Evolutionary conservation across 1,284 basidiomycete genomes (phyloP), one percentile per base, ranked within the genome.

Genomic region (Peniophora sp.): DNA sequence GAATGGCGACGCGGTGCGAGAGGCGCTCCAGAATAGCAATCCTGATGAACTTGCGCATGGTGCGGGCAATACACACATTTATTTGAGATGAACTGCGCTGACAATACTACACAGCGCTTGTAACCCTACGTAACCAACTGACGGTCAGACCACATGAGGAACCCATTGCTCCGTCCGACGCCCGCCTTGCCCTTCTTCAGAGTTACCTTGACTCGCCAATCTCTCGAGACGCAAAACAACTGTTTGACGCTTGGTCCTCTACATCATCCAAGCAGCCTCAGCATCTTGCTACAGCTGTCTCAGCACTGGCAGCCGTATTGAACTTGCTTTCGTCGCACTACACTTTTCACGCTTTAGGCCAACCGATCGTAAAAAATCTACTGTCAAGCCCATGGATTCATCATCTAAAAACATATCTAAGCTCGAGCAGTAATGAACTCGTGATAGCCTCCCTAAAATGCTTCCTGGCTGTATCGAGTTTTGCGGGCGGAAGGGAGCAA

Each of bases 401-500:
- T 25, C 73, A 72, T 38, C 58, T 91, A 22, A 82, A 81, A 53
- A 70, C 63, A 6, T 82, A 82, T 59, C 64, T 90, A 2, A 72
- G 72, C 11, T 77, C 81, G 3, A 66, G 72, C 3, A 73, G 83
- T 50, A 79, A 77, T 22, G 86, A 89, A 45, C 66, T 83, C 12
- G 74, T 83, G 23, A 68, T 89, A 2, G 73, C 77, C 0, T 74
- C 83, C 0, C 63, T 92, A 54, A 86, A 82, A 58, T 61, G 90
- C 10, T 78, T 79, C 58, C 72, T 78, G 53, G 65, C 69, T 0
- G 71, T 89, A 55, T 81, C 84, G 2, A 60, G 62, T 0, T 89
- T 85, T 59, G 80, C 75, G 2, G 74, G 81, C 27, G 84, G 85
- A 8, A 66, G 72, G 23, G 86, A 89, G 53, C 73, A 76, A 47